A percentile compares a stretch with the other conserved stretches of the same genome.
Evolutionary conservation across 805 yeast genomes (phyloP).

Genomic region (Hanseniaspora singularis): DNA sequence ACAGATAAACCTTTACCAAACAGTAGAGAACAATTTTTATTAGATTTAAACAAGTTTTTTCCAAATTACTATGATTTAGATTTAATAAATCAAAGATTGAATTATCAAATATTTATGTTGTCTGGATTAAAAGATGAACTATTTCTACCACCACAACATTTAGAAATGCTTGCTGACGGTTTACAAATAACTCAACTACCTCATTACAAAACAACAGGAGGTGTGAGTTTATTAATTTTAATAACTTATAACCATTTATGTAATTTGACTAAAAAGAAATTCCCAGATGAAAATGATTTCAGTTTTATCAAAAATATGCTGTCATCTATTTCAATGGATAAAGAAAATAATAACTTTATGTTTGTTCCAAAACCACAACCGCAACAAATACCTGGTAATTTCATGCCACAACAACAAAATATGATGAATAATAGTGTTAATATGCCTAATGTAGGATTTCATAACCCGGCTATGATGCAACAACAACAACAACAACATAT

Average conservation of each 20-base stretch:
- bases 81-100: constrained; percentile 27
- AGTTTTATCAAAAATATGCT: constrained; percentile 38
- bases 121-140: constrained; percentile 21
- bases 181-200: constrained; percentile 50
- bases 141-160: constrained; percentile 20
- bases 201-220: constrained; percentile 48
- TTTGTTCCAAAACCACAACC: neutral
- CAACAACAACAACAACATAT: constrained; percentile 4
- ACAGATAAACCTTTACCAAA: constrained; percentile 68
- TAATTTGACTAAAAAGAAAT: constrained; percentile 27
- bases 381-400: neutral
- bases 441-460: neutral
- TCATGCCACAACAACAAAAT: constrained; percentile 4
- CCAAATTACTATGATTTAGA: constrained; percentile 80
- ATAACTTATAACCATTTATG: constrained; percentile 52
- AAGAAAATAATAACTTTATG: constrained; percentile 7
- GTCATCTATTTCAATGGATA: constrained; percentile 34
- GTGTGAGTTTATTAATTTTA: constrained; percentile 49
- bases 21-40: constrained; percentile 63
- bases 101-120: constrained; percentile 26
- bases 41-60: constrained; percentile 60
- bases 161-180: constrained; percentile 60
- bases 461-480: neutral
- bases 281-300: constrained; percentile 29
- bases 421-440: neutral